phyloP scores from a whole-genome alignment of 2,329 filamentous ascomycete species.

The Hirsutella rhossiliensis region DNA sequence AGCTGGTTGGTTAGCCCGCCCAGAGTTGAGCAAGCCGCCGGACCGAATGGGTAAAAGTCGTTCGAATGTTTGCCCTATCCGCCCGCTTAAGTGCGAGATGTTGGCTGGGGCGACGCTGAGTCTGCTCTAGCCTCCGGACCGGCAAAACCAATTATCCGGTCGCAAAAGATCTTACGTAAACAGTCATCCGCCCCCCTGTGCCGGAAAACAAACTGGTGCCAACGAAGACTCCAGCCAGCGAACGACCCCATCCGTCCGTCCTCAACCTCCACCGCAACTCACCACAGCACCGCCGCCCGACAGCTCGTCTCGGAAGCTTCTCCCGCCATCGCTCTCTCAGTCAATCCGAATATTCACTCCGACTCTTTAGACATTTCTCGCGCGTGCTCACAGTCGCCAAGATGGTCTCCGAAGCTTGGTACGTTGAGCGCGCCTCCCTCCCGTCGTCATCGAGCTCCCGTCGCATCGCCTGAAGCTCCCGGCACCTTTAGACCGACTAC shows the following conservation, averaged over 20 bases:
- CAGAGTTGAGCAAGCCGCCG: too few relatives aligned
- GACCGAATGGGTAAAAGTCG: too few relatives aligned
- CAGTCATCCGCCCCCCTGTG: background rate
- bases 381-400: slow-evolving; percentile 28
- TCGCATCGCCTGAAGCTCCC: slow-evolving; percentile 17
- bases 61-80: too few relatives aligned
- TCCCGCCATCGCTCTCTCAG: slow-evolving; percentile 7
- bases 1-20: too few relatives aligned
- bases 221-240: slow-evolving; percentile 24
- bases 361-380: slow-evolving; percentile 6
- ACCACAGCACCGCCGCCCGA: slow-evolving; percentile 8
- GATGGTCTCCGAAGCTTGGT: slow-evolving; percentile 78
- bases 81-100: too few relatives aligned
- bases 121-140: background rate
- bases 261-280: slow-evolving; percentile 20
- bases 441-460: slow-evolving; percentile 12
- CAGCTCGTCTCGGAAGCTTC: slow-evolving; percentile 14
- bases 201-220: slow-evolving; percentile 9
- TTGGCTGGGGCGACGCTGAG: too few relatives aligned
- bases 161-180: slow-evolving; percentile 16
- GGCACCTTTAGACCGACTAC: slow-evolving; percentile 8
- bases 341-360: slow-evolving; percentile 3
- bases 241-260: slow-evolving; percentile 20
- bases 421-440: slow-evolving; percentile 33
- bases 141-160: slow-evolving; percentile 5